Percentiles rank a stretch among this genome's conserved stretches.
These are phyloP conservation scores for Schwanniomyces sp. DNA, from an alignment of 805 yeast species.

Conservation along the genomic window DNA sequence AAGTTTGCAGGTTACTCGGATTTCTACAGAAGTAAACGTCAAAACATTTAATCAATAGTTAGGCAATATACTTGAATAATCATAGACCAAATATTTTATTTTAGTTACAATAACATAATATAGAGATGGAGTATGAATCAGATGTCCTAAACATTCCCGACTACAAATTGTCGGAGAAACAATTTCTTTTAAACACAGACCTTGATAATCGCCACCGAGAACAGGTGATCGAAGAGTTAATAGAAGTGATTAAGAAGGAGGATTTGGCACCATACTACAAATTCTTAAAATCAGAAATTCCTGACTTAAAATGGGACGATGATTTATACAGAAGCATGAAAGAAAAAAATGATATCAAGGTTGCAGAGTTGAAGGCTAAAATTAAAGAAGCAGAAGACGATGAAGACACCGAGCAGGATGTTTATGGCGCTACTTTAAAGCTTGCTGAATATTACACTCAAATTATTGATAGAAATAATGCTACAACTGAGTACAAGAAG, in stretches of 20 bases:
- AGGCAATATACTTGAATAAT: neutral
- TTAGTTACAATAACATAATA: neutral
- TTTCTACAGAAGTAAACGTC: neutral
- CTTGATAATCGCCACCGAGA: conserved; percentile 37
- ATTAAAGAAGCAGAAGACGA: conserved; percentile 57
- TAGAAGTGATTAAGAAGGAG: conserved; percentile 54
- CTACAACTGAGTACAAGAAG: conserved; percentile 63
- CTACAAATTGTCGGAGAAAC: conserved; percentile 75
- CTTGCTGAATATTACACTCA: conserved; percentile 86
- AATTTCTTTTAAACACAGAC: conserved; percentile 57
- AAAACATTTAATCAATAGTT: neutral
- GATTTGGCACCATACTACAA: conserved; percentile 83
- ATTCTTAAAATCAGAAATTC: conserved; percentile 46
- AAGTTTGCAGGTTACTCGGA: neutral
- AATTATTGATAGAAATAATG: conserved; percentile 78
- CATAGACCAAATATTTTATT: neutral
- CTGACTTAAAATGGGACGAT: conserved; percentile 59
- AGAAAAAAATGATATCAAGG: conserved; percentile 54
- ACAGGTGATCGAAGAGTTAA: conserved; percentile 44
- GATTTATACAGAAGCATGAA: conserved; percentile 50
- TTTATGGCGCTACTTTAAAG: conserved; percentile 70
- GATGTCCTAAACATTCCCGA: conserved; percentile 72
- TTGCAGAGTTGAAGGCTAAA: conserved; percentile 53
- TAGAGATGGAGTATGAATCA: conserved; percentile 40
- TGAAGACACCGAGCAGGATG: conserved; percentile 85